These are phyloP conservation scores for Talaromyces sp. DNA, from an alignment of 2,329 filamentous ascomycete genomes.

Conservation along the genomic window DNA sequence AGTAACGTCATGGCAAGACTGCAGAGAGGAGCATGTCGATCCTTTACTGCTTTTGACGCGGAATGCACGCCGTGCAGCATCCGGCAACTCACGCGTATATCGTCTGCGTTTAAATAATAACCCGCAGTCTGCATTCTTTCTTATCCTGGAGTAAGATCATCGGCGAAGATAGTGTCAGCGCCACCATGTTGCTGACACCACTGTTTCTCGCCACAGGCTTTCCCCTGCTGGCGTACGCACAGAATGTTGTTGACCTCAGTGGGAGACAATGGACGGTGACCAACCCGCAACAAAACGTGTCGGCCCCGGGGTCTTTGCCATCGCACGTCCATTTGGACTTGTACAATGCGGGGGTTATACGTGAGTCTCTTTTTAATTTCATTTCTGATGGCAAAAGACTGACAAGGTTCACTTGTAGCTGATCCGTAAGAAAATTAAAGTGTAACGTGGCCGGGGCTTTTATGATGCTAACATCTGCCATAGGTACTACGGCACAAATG, in stretches of 20 bases:
- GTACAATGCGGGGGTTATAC: conserved; percentile 47
- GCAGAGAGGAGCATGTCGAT: background rate
- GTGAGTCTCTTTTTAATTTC: conserved; percentile 22
- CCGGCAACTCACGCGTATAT: background rate
- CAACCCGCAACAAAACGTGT: conserved; percentile 44
- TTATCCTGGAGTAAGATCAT: background rate
- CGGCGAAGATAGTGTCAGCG: background rate
- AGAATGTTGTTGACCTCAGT: conserved; percentile 37
- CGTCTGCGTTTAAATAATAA: background rate
- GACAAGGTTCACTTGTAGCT: conserved; percentile 15
- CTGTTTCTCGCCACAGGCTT: conserved; percentile 5
- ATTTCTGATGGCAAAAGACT: background rate
- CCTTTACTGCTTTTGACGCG: background rate
- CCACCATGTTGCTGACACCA: background rate
- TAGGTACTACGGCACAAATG: conserved; percentile 51
- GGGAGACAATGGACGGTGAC: conserved; percentile 40
- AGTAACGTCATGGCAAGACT: background rate
- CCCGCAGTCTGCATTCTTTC: background rate
- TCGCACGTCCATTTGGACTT: conserved; percentile 57
- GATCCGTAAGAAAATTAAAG: conserved; percentile 24
- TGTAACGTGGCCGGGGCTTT: background rate
- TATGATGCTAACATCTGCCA: background rate
- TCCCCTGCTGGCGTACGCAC: conserved; percentile 16
- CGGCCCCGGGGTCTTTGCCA: conserved; percentile 50
- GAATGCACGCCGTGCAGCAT: background rate